Conservation (phyloP, 768 basidiomycete genomes). For the Pleurotus cornucopiae region DNA sequence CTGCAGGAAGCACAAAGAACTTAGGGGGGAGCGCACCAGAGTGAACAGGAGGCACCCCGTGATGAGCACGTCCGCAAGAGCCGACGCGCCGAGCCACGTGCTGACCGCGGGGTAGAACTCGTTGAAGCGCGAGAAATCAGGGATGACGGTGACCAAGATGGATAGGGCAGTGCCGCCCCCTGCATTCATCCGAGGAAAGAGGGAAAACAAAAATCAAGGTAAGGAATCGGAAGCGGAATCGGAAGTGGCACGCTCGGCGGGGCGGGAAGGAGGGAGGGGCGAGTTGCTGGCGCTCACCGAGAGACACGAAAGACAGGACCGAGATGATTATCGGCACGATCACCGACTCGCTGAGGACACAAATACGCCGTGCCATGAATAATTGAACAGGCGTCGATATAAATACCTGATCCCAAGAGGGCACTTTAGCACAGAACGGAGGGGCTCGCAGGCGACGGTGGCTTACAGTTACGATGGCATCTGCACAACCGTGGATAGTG, state of each 20-base stretch:
- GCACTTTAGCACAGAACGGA: not conserved
- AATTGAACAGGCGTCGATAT: slow-evolving; percentile 10
- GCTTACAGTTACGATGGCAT: slow-evolving; percentile 6
- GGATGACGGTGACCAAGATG: not conserved
- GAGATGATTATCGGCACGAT: not conserved
- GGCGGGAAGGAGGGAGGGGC: too few relatives aligned
- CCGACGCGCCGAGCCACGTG: slow-evolving; percentile 7
- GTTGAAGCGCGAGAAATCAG: not conserved
- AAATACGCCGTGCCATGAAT: slow-evolving; percentile 8
- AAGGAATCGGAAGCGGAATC: too few relatives aligned
- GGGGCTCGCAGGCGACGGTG: too few relatives aligned
- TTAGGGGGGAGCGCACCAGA: not conserved
- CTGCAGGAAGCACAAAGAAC: not conserved
- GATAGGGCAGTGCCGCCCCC: slow-evolving; percentile 5
- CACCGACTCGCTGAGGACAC: not conserved
- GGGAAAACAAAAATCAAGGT: not conserved
- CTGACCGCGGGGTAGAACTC: slow-evolving; percentile 3
- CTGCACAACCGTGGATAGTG: not conserved
- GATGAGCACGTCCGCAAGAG: slow-evolving; percentile 6
- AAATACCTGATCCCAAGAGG: not conserved
- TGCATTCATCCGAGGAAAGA: not conserved
- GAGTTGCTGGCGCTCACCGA: not conserved
- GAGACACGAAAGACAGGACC: not conserved
- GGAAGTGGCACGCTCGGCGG: too few relatives aligned
- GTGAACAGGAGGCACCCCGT: slow-evolving; percentile 1